Evolutionary conservation across 306 rosid genomes (phyloP).

Genomic region (Dryas alaskensis): DNA sequence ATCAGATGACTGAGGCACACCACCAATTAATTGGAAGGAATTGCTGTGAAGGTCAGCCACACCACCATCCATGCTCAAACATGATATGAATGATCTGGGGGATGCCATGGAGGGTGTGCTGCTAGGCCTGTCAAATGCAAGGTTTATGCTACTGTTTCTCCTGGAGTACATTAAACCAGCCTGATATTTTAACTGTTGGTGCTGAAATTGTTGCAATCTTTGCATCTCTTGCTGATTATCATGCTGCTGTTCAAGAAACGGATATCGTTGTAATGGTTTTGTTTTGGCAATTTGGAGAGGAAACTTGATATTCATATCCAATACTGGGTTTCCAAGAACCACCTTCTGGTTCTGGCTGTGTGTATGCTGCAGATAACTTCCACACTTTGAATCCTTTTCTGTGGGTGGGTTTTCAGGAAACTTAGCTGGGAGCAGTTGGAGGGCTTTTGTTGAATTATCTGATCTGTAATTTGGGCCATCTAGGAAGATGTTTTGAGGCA

Average conservation of each 20-base stretch:
- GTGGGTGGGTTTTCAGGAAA: conserved; percentile 40
- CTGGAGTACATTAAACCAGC: conserved; percentile 63
- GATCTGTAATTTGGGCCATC: conserved; percentile 60
- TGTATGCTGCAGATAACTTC: conserved; percentile 25
- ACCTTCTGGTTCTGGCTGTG: neutral
- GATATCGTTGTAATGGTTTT: conserved; percentile 44
- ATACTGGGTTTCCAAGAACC: conserved; percentile 52
- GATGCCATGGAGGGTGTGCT: conserved; percentile 81
- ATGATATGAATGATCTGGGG: conserved; percentile 75
- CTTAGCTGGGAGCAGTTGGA: conserved; percentile 40
- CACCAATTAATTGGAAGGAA: conserved; percentile 60
- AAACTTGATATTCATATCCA: conserved; percentile 57
- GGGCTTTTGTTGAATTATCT: conserved; percentile 37
- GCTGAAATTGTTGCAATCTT: conserved; percentile 49
- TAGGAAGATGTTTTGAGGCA: conserved; percentile 50
- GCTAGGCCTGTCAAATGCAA: conserved; percentile 73
- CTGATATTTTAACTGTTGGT: conserved; percentile 50
- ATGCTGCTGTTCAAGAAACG: conserved; percentile 36
- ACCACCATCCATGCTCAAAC: conserved; percentile 80
- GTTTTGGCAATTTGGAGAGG: conserved; percentile 51
- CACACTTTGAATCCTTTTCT: conserved; percentile 42
- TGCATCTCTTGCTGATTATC: conserved; percentile 19
- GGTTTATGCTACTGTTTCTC: conserved; percentile 63
- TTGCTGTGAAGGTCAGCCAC: conserved; percentile 62
- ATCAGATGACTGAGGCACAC: conserved; percentile 60